Evolutionary conservation across 495 filamentous ascomycete species (phyloP).

Genomic region (Penicillium bialowiezense): DNA sequence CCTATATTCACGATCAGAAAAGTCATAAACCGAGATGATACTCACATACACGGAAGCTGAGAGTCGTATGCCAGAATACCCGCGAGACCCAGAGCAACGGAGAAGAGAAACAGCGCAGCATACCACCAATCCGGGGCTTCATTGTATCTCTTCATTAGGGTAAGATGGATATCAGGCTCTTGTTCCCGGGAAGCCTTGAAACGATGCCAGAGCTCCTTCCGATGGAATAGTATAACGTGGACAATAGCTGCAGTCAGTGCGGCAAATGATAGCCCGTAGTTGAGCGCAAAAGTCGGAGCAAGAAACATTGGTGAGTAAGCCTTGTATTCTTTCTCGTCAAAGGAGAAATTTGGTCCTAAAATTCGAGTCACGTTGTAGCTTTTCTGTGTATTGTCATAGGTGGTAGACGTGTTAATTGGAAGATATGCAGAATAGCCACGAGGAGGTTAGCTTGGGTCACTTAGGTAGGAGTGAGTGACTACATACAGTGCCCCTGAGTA

Average conservation of each 20-base stretch:
- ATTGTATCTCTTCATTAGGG: constrained; percentile 23
- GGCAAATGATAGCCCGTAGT: constrained; percentile 62
- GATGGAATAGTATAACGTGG: constrained; percentile 55
- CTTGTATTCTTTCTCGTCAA: constrained; percentile 55
- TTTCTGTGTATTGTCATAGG: constrained; percentile 59
- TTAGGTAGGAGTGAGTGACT: background rate
- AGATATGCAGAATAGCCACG: constrained; percentile 42
- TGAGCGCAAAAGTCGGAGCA: constrained; percentile 58
- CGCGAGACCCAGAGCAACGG: constrained; percentile 51
- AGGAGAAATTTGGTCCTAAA: constrained; percentile 46
- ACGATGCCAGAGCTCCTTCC: constrained; percentile 55
- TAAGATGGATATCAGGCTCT: constrained; percentile 44
- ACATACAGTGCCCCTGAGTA: constrained; percentile 55
- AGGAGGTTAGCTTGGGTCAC: constrained; percentile 1
- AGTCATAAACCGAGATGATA: background rate
- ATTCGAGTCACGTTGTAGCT: constrained; percentile 54
- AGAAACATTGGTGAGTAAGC: constrained; percentile 62
- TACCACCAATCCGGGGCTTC: constrained; percentile 30
- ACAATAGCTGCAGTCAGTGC: constrained; percentile 56
- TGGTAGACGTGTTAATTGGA: constrained; percentile 57
- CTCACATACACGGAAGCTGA: constrained; percentile 40
- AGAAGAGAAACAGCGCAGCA: constrained; percentile 20
- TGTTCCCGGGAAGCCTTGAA: constrained; percentile 50
- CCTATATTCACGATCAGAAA: constrained; percentile 24
- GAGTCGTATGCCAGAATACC: constrained; percentile 56